Conservation (phyloP, 495 filamentous ascomycete genomes). For the Ramalina intermedia region DNA sequence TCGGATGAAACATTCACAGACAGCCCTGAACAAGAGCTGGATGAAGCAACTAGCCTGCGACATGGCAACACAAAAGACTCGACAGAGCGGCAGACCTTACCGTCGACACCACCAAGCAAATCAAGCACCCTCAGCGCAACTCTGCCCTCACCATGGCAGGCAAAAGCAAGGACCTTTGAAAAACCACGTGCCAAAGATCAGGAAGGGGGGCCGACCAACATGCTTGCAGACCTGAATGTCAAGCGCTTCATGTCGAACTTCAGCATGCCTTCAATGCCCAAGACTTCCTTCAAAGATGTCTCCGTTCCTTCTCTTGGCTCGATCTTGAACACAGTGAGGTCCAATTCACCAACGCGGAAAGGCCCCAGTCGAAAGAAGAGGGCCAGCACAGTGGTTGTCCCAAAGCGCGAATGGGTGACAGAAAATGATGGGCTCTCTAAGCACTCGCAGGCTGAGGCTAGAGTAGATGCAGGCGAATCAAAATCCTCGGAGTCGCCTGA, state of each 20-base stretch:
- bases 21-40: slow-evolving; percentile 15
- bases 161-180: slow-evolving; percentile 30
- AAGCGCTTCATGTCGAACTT: slow-evolving; percentile 14
- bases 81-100: background rate
- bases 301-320: slow-evolving; percentile 8
- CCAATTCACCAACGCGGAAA: slow-evolving; percentile 7
- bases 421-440: slow-evolving; percentile 5
- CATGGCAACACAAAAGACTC: background rate
- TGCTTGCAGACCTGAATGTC: slow-evolving; percentile 16
- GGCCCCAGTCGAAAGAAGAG: slow-evolving; percentile 5
- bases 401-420: slow-evolving; percentile 11
- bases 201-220: slow-evolving; percentile 30
- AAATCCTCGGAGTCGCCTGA: slow-evolving; percentile 1
- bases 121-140: slow-evolving; percentile 14
- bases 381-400: slow-evolving; percentile 5
- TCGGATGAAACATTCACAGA: slow-evolving; percentile 38
- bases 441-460: too few relatives aligned
- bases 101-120: background rate
- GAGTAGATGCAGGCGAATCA: too few relatives aligned
- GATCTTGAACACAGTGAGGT: slow-evolving; percentile 3
- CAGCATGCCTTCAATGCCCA: slow-evolving; percentile 36
- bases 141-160: slow-evolving; percentile 37
- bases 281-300: slow-evolving; percentile 23
- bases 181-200: slow-evolving; percentile 17
- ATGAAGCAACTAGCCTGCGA: slow-evolving; percentile 8